Evolutionary conservation across 2,329 filamentous ascomycete species (phyloP), one percentile per base, ranked within the genome.

Genomic region (Epichloe scottii): DNA sequence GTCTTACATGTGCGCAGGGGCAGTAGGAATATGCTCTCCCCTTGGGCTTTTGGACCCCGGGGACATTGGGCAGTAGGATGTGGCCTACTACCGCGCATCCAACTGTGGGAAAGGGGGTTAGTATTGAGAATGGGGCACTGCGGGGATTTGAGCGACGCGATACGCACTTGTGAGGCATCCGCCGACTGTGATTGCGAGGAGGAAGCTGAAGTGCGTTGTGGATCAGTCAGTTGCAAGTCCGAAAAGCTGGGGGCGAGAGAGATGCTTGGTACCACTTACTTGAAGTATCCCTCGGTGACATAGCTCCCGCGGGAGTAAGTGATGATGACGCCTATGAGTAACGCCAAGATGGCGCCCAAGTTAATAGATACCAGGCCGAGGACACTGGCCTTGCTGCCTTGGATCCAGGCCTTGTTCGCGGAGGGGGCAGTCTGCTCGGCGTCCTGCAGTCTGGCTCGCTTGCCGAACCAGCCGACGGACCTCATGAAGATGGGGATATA

Each of bases 401-500:
- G 50, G 19, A 51, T 47, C 54, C 52, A 57, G 42, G 51, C 41
- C 17, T 19, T 52, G 39, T 51, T 47, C 37, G 19, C 38, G 12
- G 50, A 23, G 15, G 19, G 17, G 14, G 30, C 19, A 6, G 39
- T 26, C 33, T 14, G 21, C n/a, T 40, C 33, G 11, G 14, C 40
- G 15, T 51, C 45, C 23, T 54, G 41, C 10, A 55, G 35, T 30
- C 54, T 41, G 7, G 23, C 30, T 5, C 47, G 48, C 26, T 43
- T 35, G 6, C 37, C 37, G 14, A 50, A 42, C 53, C 51, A 57
- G 23, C 56, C 54, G 4, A 52, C 53, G 7, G 55, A 57, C 26
- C 56, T 53, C 56, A 57, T 57, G 33, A 57, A 57, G 6, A 56
- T 57, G 42, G 56, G 56, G 15, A 57, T 53, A 26, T 57, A 57